phyloP scores from a whole-genome alignment of 83 land plant genomes.

The Larix sibirica region DNA sequence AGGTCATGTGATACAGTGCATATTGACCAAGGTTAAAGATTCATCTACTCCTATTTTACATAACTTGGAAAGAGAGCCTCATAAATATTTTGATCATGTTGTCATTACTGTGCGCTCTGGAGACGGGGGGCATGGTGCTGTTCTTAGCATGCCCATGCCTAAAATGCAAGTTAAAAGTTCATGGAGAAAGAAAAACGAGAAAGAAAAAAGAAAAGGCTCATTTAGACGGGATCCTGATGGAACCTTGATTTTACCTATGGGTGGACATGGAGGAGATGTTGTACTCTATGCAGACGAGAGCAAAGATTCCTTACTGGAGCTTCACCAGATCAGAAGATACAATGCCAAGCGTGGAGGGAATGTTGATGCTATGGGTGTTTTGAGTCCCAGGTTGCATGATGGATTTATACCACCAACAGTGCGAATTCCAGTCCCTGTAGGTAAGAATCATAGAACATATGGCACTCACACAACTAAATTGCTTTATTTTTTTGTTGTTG shows the following conservation, averaged over 20 bases:
- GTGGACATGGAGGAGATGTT: slow-evolving; percentile 96
- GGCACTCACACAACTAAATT: not conserved
- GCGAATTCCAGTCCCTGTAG: slow-evolving; percentile 92
- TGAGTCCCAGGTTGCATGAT: slow-evolving; percentile 69
- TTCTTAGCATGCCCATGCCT: slow-evolving; percentile 65
- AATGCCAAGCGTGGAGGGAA: slow-evolving; percentile 94
- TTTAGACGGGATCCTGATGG: slow-evolving; percentile 85
- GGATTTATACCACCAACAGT: slow-evolving; percentile 75
- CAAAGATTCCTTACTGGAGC: slow-evolving; percentile 74
- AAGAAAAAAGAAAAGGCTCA: slow-evolving; percentile 43
- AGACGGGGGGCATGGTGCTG: slow-evolving; percentile 96
- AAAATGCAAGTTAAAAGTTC: slow-evolving; percentile 35
- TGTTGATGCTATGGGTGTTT: slow-evolving; percentile 88
- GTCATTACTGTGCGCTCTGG: slow-evolving; percentile 92
- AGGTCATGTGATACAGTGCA: slow-evolving; percentile 22
- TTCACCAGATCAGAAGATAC: slow-evolving; percentile 65
- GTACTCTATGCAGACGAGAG: slow-evolving; percentile 87
- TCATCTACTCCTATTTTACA: slow-evolving; percentile 20
- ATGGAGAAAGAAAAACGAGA: slow-evolving; percentile 41
- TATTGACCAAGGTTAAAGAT: slow-evolving; percentile 32
- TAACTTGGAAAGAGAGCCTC: slow-evolving; percentile 66
- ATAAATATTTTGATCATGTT: slow-evolving; percentile 96
- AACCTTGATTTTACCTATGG: slow-evolving; percentile 83
- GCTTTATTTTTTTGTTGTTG: not conserved
- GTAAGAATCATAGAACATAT: slow-evolving; percentile 36